These are phyloP conservation scores for Rhodotorula sp. DNA, from an alignment of 1,284 basidiomycete species.

Conservation along the genomic window DNA sequence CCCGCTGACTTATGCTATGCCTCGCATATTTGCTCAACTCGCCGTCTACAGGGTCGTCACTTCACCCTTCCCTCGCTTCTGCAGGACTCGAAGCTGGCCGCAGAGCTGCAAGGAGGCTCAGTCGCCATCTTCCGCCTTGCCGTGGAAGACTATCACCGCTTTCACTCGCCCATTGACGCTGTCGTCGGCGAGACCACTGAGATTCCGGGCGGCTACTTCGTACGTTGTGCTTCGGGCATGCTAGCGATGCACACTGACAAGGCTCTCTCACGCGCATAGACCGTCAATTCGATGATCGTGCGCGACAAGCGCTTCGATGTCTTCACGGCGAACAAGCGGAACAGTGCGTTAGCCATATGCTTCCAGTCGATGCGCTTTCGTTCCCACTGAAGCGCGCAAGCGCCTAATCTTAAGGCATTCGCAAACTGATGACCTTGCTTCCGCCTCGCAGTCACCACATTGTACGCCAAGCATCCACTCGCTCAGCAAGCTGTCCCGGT, in stretches of 20 bases:
- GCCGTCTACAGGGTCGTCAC: conserved; percentile 69
- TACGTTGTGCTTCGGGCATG: neutral
- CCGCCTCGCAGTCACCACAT: conserved; percentile 10
- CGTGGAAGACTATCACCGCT: conserved; percentile 92
- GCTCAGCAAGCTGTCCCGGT: neutral
- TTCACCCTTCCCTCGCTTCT: conserved; percentile 69
- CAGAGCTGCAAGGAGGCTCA: conserved; percentile 61
- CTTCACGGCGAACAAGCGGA: conserved; percentile 65
- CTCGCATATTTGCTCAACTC: too few species aligned
- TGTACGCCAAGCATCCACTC: conserved; percentile 5
- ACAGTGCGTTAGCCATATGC: conserved; percentile 31
- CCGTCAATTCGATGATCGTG: conserved; percentile 77
- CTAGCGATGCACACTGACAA: conserved; percentile 15
- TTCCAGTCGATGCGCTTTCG: neutral
- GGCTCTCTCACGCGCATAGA: conserved; percentile 28
- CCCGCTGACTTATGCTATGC: too few species aligned
- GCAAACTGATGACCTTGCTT: too few species aligned
- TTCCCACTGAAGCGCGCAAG: neutral
- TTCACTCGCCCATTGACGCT: conserved; percentile 64
- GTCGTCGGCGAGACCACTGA: conserved; percentile 56
- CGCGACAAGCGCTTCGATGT: conserved; percentile 68
- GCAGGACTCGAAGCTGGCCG: conserved; percentile 54
- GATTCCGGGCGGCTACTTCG: conserved; percentile 49
- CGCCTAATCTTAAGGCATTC: too few species aligned
- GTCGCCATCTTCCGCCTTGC: conserved; percentile 86